Percentiles rank a stretch among this genome's conserved stretches.
Conservation (phyloP, 1,284 basidiomycete species). For the Leccinum holopus region DNA sequence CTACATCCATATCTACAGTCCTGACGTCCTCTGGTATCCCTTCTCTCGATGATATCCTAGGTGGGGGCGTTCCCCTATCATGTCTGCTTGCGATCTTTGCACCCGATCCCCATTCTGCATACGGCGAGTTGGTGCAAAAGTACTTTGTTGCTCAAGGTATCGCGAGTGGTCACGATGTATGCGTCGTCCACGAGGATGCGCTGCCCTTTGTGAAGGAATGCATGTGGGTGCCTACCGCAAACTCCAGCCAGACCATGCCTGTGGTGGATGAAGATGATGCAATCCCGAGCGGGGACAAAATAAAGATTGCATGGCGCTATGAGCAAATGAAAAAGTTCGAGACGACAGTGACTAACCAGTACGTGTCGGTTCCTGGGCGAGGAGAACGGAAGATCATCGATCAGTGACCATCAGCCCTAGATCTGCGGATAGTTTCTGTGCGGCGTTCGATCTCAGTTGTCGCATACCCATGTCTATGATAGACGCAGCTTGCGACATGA, state of each 20-base stretch:
- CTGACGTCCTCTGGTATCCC: conserved; percentile 87
- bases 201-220: conserved; percentile 60
- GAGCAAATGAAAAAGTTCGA: conserved; percentile 89
- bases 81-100: conserved; percentile 73
- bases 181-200: conserved; percentile 64
- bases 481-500: conserved; percentile 40
- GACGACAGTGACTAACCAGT: conserved; percentile 69
- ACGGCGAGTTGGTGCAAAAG: conserved; percentile 82
- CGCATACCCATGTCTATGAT: conserved; percentile 54
- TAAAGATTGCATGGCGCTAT: conserved; percentile 97
- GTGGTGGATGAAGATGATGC: conserved; percentile 32
- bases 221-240: conserved; percentile 69
- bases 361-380: conserved; percentile 37
- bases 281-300: conserved; percentile 45
- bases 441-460: conserved; percentile 69
- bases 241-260: conserved; percentile 21
- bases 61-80: conserved; percentile 88
- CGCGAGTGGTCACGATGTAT: conserved; percentile 64
- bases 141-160: conserved; percentile 90
- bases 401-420: conserved; percentile 36
- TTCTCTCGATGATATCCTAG: conserved; percentile 94
- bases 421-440: conserved; percentile 61
- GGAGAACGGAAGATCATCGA: conserved; percentile 1
- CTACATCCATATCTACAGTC: conserved; percentile 58
- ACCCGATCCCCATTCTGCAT: conserved; percentile 82